These are phyloP conservation scores for Diophrys sp. DNA, from an alignment of 73 alveolate genomes.

Conservation along the genomic window DNA sequence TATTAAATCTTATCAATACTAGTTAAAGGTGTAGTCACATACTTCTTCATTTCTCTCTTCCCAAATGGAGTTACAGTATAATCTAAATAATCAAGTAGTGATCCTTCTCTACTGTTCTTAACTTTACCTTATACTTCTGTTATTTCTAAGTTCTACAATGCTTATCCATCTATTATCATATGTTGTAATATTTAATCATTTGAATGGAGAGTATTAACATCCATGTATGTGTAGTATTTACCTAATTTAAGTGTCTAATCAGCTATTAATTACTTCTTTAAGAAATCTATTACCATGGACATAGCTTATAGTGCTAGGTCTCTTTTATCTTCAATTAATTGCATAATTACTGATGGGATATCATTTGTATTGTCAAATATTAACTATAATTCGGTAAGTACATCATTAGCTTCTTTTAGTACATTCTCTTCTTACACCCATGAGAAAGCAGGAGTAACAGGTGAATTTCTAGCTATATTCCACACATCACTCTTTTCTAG, in stretches of 20 bases:
- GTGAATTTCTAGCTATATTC: constrained; percentile 18
- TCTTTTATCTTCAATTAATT: not conserved
- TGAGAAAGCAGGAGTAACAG: constrained; percentile 12
- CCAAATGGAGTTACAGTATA: constrained; percentile 72
- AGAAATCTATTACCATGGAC: constrained; percentile 17
- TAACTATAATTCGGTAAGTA: no score
- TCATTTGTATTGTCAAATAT: no score
- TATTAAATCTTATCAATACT: not conserved
- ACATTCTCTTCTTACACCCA: no score
- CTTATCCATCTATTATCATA: constrained; percentile 79
- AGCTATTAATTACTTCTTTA: constrained; percentile 72
- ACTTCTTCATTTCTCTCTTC: constrained; percentile 64
- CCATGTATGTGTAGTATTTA: constrained; percentile 26
- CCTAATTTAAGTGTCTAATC: constrained; percentile 69
- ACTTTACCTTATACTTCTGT: constrained; percentile 68
- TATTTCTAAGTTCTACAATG: constrained; percentile 79
- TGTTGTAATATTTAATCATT: not conserved
- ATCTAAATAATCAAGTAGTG: constrained; percentile 56
- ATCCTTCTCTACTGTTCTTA: constrained; percentile 47
- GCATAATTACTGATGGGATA: not conserved
- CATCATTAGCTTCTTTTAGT: no score
- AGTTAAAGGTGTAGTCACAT: constrained; percentile 72
- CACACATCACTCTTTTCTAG: constrained; percentile 6
- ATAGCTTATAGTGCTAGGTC: not conserved
- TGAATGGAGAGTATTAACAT: not conserved